Evolutionary conservation across 805 yeast genomes (phyloP).

Genomic region (Saturnispora sanitii): DNA sequence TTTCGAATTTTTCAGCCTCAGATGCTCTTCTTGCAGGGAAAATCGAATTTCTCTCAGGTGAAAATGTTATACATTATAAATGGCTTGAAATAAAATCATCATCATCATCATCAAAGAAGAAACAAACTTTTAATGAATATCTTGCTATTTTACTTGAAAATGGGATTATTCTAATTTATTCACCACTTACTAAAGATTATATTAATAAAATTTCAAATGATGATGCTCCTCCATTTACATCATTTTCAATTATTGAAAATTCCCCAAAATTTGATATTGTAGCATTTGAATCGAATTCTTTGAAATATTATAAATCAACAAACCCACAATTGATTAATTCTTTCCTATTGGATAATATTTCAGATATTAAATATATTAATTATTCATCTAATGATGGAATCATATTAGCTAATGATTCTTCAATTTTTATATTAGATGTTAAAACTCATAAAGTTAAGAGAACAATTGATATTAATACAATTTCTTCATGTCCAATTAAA

Average conservation of each 20-base stretch:
- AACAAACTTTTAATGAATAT: constrained; percentile 11
- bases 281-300: constrained; percentile 23
- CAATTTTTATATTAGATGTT: constrained; percentile 6
- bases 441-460: constrained; percentile 5
- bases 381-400: neutral
- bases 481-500: neutral
- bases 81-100: constrained; percentile 26
- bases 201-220: constrained; percentile 30
- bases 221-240: constrained; percentile 20
- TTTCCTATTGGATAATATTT: constrained; percentile 15
- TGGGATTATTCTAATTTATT: constrained; percentile 34
- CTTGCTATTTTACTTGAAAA: constrained; percentile 20
- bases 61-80: constrained; percentile 26
- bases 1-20: constrained; percentile 23
- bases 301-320: constrained; percentile 19
- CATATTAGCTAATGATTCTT: constrained; percentile 8
- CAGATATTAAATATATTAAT: constrained; percentile 4
- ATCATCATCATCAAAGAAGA: constrained; percentile 9
- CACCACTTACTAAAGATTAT: constrained; percentile 34
- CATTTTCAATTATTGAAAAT: constrained; percentile 14
- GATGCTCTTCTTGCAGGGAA: constrained; percentile 16
- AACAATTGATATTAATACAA: constrained; percentile 12
- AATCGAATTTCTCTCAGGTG: constrained; percentile 34
- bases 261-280: constrained; percentile 14
- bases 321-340: constrained; percentile 17